A percentile compares a stretch with the other conserved stretches of the same genome.
phyloP scores from a whole-genome alignment of 352 stramenopile genomes.

The Globisporangium emineosum region DNA sequence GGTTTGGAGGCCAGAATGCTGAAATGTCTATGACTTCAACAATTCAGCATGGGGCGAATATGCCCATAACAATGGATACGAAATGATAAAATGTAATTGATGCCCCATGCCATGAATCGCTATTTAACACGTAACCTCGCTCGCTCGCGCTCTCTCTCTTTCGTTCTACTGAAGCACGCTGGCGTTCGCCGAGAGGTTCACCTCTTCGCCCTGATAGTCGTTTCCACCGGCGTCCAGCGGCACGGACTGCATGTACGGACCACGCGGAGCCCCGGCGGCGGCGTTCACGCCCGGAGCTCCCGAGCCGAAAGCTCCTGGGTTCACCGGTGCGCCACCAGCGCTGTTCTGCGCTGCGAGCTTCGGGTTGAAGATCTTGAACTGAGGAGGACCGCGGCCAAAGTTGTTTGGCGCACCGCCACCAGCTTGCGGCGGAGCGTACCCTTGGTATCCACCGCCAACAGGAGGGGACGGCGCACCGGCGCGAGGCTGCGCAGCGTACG shows the following conservation, averaged over 20 bases:
- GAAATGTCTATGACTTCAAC: not conserved
- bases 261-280: not conserved
- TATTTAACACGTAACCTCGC: not conserved
- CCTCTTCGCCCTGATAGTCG: conserved; percentile 40
- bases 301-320: conserved; percentile 25
- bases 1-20: not conserved
- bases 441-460: conserved; percentile 35
- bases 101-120: not conserved
- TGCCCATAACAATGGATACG: not conserved
- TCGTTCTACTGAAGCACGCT: conserved; percentile 64
- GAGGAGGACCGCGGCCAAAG: conserved; percentile 36
- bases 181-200: conserved; percentile 70
- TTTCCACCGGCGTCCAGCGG: conserved; percentile 31
- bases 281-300: conserved; percentile 15
- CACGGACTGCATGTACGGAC: conserved; percentile 21
- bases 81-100: conserved; percentile 1
- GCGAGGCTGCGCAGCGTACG: conserved; percentile 48
- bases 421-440: conserved; percentile 13
- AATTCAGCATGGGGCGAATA: too few relatives aligned
- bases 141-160: not conserved
- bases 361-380: conserved; percentile 90
- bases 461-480: conserved; percentile 16
- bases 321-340: conserved; percentile 15
- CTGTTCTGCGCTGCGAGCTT: conserved; percentile 44
- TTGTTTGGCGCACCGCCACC: conserved; percentile 6